These are phyloP conservation scores for Mortierella claussenii DNA, from an alignment of 192 early-diverging fungal species.

Conservation along the genomic window DNA sequence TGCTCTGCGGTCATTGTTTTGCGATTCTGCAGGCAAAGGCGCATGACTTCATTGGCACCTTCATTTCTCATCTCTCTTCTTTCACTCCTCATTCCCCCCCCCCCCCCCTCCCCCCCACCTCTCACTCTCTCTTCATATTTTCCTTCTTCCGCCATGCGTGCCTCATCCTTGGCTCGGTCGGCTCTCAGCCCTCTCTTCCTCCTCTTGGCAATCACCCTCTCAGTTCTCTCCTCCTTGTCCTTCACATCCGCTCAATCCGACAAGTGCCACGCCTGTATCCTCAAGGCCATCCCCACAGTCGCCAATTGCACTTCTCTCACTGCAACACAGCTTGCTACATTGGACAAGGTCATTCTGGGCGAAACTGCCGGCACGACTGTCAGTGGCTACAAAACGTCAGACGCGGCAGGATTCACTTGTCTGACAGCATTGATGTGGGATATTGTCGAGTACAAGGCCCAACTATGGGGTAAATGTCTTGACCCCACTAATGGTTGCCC, in stretches of 20 bases:
- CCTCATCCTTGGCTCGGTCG: not conserved
- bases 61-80: not conserved
- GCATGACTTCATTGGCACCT: not conserved
- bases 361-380: not conserved
- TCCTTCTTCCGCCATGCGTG: no score
- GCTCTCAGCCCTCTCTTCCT: not conserved
- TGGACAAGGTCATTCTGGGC: constrained; percentile 33
- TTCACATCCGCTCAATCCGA: constrained; percentile 17
- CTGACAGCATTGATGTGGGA: constrained; percentile 41
- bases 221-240: no score
- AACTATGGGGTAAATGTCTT: constrained; percentile 34
- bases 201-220: not conserved
- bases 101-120: no score
- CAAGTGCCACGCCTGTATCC: constrained; percentile 27
- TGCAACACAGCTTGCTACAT: constrained; percentile 1
- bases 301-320: constrained; percentile 9
- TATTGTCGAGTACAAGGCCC: constrained; percentile 34
- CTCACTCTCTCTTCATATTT: no score
- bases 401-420: constrained; percentile 16
- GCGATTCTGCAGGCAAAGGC: no score
- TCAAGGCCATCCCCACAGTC: constrained; percentile 13
- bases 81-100: constrained; percentile 4
- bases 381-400: constrained; percentile 7
- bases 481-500: constrained; percentile 12
- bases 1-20: no score